Conservation (phyloP, 305 asterid species). For the Fraxinus albicans region DNA sequence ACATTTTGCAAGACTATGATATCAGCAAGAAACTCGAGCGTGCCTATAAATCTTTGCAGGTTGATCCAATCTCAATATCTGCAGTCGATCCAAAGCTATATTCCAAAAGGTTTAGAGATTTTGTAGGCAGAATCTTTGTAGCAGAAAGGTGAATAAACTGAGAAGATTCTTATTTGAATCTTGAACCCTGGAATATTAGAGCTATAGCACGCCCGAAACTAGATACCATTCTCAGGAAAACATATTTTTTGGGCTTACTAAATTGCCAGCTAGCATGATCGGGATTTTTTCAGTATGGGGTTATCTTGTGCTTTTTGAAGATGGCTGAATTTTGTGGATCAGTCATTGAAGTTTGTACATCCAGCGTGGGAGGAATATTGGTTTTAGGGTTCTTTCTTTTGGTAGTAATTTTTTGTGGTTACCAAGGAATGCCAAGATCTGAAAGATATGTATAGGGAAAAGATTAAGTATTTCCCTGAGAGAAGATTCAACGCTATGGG, state of each 20-base stretch:
- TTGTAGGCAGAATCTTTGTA: slow-evolving; percentile 67
- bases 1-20: slow-evolving; percentile 88
- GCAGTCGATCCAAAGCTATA: slow-evolving; percentile 94
- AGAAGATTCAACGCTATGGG: slow-evolving; percentile 38
- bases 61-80: slow-evolving; percentile 80
- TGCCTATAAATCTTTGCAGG: slow-evolving; percentile 92
- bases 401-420: slow-evolving; percentile 31
- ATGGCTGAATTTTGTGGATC: slow-evolving; percentile 65
- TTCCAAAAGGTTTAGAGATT: slow-evolving; percentile 83
- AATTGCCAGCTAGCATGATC: neutral
- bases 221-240: slow-evolving; percentile 42
- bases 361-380: slow-evolving; percentile 32
- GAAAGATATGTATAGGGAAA: slow-evolving; percentile 58
- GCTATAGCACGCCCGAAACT: neutral
- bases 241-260: slow-evolving; percentile 22
- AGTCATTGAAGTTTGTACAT: slow-evolving; percentile 50
- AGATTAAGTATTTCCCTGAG: slow-evolving; percentile 36
- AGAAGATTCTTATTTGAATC: slow-evolving; percentile 35
- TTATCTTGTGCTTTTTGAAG: neutral
- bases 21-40: slow-evolving; percentile 94
- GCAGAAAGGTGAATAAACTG: slow-evolving; percentile 61
- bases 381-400: slow-evolving; percentile 27
- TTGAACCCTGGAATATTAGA: slow-evolving; percentile 6
- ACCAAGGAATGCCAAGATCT: slow-evolving; percentile 42
- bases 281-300: neutral